A percentile compares a stretch with the other conserved stretches of the same genome.
Evolutionary conservation across 1,284 basidiomycete species (phyloP).

Genomic region (Cutaneotrichosporon cavernicola): DNA sequence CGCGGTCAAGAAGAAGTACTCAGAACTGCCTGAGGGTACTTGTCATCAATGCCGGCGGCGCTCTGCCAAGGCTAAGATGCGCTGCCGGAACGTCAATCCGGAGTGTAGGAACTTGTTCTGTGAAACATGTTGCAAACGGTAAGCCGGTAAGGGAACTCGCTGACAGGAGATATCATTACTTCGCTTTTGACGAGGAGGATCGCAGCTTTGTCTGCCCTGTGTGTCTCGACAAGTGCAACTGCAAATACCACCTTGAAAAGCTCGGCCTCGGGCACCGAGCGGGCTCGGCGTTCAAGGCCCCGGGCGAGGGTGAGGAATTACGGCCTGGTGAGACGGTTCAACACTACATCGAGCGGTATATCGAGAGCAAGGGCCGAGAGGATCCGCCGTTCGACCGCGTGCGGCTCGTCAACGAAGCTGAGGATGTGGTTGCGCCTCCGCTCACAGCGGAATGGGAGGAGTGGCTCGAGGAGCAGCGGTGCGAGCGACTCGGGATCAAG

Average conservation of each 20-base stretch:
- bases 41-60: constrained; percentile 51
- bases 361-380: constrained; percentile 11
- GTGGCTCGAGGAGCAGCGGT: constrained; percentile 14
- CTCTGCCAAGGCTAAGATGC: constrained; percentile 46
- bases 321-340: constrained; percentile 31
- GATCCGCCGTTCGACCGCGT: constrained; percentile 39
- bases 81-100: constrained; percentile 42
- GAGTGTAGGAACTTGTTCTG: constrained; percentile 41
- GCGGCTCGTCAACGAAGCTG: constrained; percentile 34
- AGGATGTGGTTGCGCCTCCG: constrained; percentile 35
- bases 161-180: constrained; percentile 41
- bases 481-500: background rate
- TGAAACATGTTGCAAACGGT: constrained; percentile 45
- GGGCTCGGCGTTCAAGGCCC: constrained; percentile 1
- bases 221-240: constrained; percentile 47
- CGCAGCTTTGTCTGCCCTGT: constrained; percentile 48
- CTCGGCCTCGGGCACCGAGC: constrained; percentile 39
- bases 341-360: constrained; percentile 32
- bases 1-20: constrained; percentile 9
- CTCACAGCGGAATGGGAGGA: constrained; percentile 26
- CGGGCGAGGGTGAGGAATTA: background rate
- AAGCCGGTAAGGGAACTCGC: constrained; percentile 13
- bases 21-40: constrained; percentile 31
- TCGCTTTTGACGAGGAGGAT: constrained; percentile 45
- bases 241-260: constrained; percentile 40